phyloP scores from a whole-genome alignment of 2,329 filamentous ascomycete genomes.

The Botrytis squamosa region DNA sequence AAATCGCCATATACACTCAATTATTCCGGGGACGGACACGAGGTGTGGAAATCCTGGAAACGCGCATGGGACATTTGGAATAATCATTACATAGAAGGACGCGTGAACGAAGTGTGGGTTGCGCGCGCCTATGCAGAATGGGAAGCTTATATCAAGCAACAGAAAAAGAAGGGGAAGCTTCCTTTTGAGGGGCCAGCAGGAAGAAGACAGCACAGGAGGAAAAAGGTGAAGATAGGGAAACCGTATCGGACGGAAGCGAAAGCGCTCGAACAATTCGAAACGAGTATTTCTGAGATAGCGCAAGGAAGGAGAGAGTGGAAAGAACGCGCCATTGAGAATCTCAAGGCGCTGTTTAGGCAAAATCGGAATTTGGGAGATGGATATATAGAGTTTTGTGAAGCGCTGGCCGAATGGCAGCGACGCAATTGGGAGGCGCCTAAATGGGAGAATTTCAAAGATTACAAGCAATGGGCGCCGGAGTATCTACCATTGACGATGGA shows the following conservation, averaged over 20 bases:
- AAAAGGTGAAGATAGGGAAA: constrained; percentile 7
- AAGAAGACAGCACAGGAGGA: not conserved
- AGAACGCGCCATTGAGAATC: not conserved
- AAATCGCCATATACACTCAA: not conserved
- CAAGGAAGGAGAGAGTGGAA: not conserved
- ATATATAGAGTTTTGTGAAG: not conserved
- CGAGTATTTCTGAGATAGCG: not conserved
- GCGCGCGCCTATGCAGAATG: constrained; percentile 22
- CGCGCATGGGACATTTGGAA: constrained; percentile 39
- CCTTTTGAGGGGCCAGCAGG: not conserved
- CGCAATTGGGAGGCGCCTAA: not conserved
- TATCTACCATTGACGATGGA: not conserved
- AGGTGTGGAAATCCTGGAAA: constrained; percentile 37
- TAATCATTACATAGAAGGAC: constrained; percentile 35
- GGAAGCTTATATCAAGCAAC: constrained; percentile 9
- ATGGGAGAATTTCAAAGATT: not conserved
- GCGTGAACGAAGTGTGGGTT: constrained; percentile 31
- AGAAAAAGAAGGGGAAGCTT: constrained; percentile 20
- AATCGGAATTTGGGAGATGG: constrained; percentile 6
- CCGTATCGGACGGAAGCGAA: not conserved
- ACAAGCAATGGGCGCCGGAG: constrained; percentile 4
- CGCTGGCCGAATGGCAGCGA: not conserved
- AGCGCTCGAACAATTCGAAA: not conserved
- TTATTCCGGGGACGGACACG: constrained; percentile 23
- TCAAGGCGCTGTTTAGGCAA: not conserved